These are phyloP conservation scores for Dissophora ornata DNA, from an alignment of 192 early-diverging fungal genomes.

Conservation along the genomic window DNA sequence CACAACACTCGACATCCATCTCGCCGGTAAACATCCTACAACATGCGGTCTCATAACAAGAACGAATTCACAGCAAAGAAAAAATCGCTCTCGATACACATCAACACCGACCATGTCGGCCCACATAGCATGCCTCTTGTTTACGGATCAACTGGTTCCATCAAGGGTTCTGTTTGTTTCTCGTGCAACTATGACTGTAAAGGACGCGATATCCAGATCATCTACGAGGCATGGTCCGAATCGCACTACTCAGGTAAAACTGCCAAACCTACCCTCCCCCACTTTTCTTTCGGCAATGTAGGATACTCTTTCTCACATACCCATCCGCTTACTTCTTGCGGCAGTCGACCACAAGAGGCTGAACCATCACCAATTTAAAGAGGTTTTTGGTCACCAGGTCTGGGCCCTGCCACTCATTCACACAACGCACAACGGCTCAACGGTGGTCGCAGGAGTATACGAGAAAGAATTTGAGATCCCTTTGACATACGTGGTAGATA, in stretches of 20 bases:
- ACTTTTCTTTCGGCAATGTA: too few species aligned
- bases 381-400: slow-evolving; percentile 30
- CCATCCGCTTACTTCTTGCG: too few species aligned
- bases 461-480: slow-evolving; percentile 28
- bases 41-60: too few species aligned
- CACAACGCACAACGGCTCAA: slow-evolving; percentile 28
- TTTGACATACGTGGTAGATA: not conserved
- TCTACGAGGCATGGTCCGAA: slow-evolving; percentile 47
- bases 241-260: slow-evolving; percentile 25
- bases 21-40: too few species aligned
- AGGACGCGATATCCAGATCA: slow-evolving; percentile 50
- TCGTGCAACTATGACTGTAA: slow-evolving; percentile 47
- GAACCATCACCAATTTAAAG: slow-evolving; percentile 12
- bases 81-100: slow-evolving; percentile 44
- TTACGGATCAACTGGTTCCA: slow-evolving; percentile 37
- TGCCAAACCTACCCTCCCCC: too few species aligned
- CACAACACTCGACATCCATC: not conserved
- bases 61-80: slow-evolving; percentile 11
- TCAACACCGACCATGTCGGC: slow-evolving; percentile 19
- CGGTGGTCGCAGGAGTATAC: slow-evolving; percentile 24
- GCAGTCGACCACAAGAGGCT: slow-evolving; percentile 15
- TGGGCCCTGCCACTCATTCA: slow-evolving; percentile 35
- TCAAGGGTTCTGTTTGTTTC: slow-evolving; percentile 38
- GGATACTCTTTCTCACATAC: too few species aligned
- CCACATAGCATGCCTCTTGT: slow-evolving; percentile 50